A percentile compares a stretch with the other conserved stretches of the same genome.
phyloP scores from a whole-genome alignment of 2,329 filamentous ascomycete species.

The Xylariaceae sp. region DNA sequence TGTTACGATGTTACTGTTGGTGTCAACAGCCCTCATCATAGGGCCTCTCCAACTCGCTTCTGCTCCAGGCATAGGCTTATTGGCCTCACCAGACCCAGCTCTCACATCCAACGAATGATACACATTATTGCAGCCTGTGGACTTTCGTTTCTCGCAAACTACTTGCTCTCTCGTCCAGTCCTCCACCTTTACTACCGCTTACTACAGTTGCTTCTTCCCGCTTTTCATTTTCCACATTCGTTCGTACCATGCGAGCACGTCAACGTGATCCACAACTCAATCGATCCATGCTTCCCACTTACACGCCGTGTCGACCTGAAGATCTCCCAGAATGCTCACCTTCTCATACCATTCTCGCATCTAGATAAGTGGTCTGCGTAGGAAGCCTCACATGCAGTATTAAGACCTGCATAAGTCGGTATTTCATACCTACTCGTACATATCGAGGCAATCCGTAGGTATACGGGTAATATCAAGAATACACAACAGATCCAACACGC shows the following conservation, averaged over 20 bases:
- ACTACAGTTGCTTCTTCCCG: neutral
- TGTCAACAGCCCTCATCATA: neutral
- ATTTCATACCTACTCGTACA: neutral
- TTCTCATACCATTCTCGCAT: conserved; percentile 5
- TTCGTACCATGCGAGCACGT: conserved; percentile 10
- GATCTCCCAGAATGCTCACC: conserved; percentile 1
- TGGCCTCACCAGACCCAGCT: neutral
- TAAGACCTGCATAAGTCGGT: conserved; percentile 20
- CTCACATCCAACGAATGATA: neutral
- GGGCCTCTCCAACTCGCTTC: neutral
- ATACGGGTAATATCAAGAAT: neutral
- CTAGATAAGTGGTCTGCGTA: conserved; percentile 1
- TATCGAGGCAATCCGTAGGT: conserved; percentile 1
- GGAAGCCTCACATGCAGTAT: conserved; percentile 19
- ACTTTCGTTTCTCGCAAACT: no score
- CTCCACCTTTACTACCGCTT: neutral
- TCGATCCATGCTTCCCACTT: conserved; percentile 6
- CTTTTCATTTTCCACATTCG: neutral
- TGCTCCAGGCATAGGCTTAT: neutral
- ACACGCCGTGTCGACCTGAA: conserved; percentile 16
- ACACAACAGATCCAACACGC: conserved; percentile 8
- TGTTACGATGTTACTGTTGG: neutral
- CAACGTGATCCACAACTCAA: conserved; percentile 9
- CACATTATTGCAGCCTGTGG: neutral
- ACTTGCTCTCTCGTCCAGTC: neutral